Evolutionary conservation across 2,329 filamentous ascomycete species (phyloP).

Genomic region (Ophiostoma angusticollis): DNA sequence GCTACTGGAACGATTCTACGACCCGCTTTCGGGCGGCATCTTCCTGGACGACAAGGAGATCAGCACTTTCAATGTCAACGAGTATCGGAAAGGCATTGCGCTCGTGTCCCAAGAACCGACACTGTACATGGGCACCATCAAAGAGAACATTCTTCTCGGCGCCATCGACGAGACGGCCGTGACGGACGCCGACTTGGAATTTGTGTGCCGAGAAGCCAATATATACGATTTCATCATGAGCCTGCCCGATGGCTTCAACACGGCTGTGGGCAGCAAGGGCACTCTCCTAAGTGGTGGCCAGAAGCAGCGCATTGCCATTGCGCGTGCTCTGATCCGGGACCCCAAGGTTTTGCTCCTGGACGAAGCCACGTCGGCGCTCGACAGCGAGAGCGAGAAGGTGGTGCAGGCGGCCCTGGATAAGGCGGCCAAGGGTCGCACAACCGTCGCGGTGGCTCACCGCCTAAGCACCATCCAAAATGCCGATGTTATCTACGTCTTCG

Average conservation of each 20-base stretch:
- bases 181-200: constrained; percentile 57
- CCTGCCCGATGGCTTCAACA: constrained; percentile 69
- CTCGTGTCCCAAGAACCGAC: constrained; percentile 93
- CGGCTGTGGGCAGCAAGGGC: constrained; percentile 77
- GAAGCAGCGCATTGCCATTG: constrained; percentile 90
- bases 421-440: constrained; percentile 73
- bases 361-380: constrained; percentile 67
- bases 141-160: constrained; percentile 79
- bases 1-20: constrained; percentile 87
- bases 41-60: constrained; percentile 78
- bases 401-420: constrained; percentile 72
- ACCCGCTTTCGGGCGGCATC: constrained; percentile 67
- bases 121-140: constrained; percentile 82
- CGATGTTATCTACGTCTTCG: constrained; percentile 93
- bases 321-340: constrained; percentile 78
- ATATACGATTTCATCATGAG: constrained; percentile 88
- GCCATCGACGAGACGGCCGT: constrained; percentile 49
- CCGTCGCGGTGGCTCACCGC: constrained; percentile 87
- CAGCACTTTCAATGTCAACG: constrained; percentile 65
- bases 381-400: constrained; percentile 64
- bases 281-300: constrained; percentile 78
- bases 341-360: constrained; percentile 78
- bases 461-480: constrained; percentile 89
- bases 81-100: constrained; percentile 72
- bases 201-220: constrained; percentile 79